A percentile compares a stretch with the other conserved stretches of the same genome.
Evolutionary conservation across 2,329 filamentous ascomycete genomes (phyloP).

Genomic region (Aspergillus alliaceus): DNA sequence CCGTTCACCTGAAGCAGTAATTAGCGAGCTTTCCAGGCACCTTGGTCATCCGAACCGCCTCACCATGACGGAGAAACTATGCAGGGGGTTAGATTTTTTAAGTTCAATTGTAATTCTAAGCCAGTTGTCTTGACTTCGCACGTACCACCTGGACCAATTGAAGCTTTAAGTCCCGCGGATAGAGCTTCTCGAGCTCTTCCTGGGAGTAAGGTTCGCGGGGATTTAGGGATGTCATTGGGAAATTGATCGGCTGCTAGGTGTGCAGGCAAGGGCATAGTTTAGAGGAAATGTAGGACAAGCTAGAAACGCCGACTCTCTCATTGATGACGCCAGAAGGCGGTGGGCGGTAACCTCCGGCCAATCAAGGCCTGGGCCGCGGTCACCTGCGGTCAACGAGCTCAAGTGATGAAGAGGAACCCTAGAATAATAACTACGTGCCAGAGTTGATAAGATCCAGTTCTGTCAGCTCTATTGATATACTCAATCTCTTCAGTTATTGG

Average conservation of each 20-base stretch:
- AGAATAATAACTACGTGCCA: too few species aligned
- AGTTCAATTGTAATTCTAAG: not conserved
- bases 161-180: conserved; percentile 76
- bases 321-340: conserved; percentile 19
- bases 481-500: too few species aligned
- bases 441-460: too few species aligned
- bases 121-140: conserved; percentile 7
- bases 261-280: too few species aligned
- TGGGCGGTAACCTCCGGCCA: conserved; percentile 5
- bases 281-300: too few species aligned
- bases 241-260: not conserved
- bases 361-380: conserved; percentile 15
- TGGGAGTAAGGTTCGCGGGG: conserved; percentile 75
- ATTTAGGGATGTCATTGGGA: conserved; percentile 71
- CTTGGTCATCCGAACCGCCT: conserved; percentile 27
- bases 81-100: too few species aligned
- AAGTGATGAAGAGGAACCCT: not conserved
- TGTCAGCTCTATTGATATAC: too few species aligned
- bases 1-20: conserved; percentile 57
- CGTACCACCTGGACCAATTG: conserved; percentile 82
- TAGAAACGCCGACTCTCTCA: too few species aligned
- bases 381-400: not conserved
- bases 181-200: conserved; percentile 77
- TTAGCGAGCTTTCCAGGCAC: too few species aligned
- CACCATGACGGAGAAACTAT: conserved; percentile 71